Evolutionary conservation across 192 early-diverging fungal genomes (phyloP).

Genomic region (Coemansia sp.): DNA sequence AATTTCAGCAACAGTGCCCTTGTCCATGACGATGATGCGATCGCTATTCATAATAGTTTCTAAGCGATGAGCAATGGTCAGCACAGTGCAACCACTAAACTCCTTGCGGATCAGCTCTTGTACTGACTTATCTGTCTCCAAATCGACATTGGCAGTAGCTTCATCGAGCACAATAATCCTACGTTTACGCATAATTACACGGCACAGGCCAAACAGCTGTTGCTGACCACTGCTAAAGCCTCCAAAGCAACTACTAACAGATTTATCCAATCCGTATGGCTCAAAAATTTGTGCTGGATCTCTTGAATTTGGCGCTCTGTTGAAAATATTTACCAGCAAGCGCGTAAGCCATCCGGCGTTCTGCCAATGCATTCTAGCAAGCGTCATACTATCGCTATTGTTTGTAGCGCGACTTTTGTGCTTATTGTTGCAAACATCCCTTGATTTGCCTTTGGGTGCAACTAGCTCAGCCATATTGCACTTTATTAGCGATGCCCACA

Average conservation of each 20-base stretch:
- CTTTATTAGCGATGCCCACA: conserved; percentile 27
- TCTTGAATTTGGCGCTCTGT: neutral
- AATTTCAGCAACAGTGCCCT: conserved; percentile 64
- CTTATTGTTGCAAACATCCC: neutral
- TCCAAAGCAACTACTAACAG: neutral
- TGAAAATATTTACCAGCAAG: conserved; percentile 3
- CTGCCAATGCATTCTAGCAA: conserved; percentile 10
- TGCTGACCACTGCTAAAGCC: conserved; percentile 56
- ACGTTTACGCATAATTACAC: conserved; percentile 60
- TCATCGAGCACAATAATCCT: conserved; percentile 21
- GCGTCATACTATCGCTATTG: neutral
- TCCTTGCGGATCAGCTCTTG: conserved; percentile 51
- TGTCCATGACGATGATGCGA: conserved; percentile 67
- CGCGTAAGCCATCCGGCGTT: conserved; percentile 6
- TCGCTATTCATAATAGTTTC: conserved; percentile 71
- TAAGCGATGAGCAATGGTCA: conserved; percentile 72
- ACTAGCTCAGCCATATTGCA: conserved; percentile 13
- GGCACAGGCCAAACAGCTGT: conserved; percentile 68
- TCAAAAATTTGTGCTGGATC: neutral
- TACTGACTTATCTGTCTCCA: conserved; percentile 25
- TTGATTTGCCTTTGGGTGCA: neutral
- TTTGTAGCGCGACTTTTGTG: neutral
- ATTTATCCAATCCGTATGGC: neutral
- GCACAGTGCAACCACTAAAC: conserved; percentile 48
- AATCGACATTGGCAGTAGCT: conserved; percentile 53